Base-by-base conservation (phyloP, 2,329 filamentous ascomycete genomes). In the Sporothrix protearum region DNA sequence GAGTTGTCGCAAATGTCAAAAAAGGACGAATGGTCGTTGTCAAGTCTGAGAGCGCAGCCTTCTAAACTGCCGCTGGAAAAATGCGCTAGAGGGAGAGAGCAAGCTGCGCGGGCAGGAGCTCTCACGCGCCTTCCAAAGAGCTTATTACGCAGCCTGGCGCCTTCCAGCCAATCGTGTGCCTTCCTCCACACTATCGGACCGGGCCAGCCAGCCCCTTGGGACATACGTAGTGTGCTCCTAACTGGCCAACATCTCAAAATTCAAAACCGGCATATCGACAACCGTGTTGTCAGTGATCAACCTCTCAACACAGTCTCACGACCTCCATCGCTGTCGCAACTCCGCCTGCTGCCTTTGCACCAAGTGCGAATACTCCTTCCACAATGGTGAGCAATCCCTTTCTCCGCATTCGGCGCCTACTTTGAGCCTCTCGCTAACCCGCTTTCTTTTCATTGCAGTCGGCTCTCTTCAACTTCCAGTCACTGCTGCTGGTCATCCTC, bases 381-480 rank as follows among this genome's bases (percentile, higher is more conserved):
- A 61, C 12, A 28, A 69, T 72, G 71, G 70, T 71, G 22, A 53
- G 70, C 19, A 28, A 1, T 22, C 4, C 12, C 14, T n/a, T 5
- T 33, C 39, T 69, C 9, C 47, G n/a, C 9, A 7, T 7, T 8
- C 30, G 7, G n/a, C 7, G 9, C 7, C 57, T 51, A 42, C 28
- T 39, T 36, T 8, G 4, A 14, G 3, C 6, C 30, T 4, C 39
- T 28, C 10, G 30, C 61, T 71, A 36, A 59, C 69, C 47, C 30
- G 8, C 25, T 49, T 22, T 8, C 22, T 39, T 28, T 9, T 3
- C 39, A n/a, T 42, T 55, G 12, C 19, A 97, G 96, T 92, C 96
- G 73, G 96, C 96, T 71, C 91, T 99, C 78, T 97, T 99, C 90
- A 98, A 98, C 84, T 98, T 99, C 85, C 94, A 97, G 82, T 97